phyloP scores from a whole-genome alignment of 495 filamentous ascomycete genomes.

The Entonaema liquescens region DNA sequence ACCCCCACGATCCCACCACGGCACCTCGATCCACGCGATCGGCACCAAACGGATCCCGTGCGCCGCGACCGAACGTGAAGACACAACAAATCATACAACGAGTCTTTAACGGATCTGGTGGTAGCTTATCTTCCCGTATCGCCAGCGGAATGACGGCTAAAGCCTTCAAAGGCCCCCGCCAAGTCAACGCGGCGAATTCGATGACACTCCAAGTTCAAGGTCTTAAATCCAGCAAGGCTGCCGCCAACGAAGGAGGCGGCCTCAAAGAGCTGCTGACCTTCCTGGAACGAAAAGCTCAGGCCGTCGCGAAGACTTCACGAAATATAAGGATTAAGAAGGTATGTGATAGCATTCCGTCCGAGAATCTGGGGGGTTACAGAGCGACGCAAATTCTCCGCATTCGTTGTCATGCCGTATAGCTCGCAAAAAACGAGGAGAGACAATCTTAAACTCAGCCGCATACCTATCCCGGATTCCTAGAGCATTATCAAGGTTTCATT shows the following conservation, averaged over 20 bases:
- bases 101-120: slow-evolving; percentile 47
- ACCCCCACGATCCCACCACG: slow-evolving; percentile 28
- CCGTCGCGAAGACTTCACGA: slow-evolving; percentile 60
- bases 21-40: slow-evolving; percentile 27
- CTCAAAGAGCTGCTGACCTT: slow-evolving; percentile 75
- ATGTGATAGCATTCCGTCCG: slow-evolving; percentile 62
- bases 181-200: slow-evolving; percentile 30
- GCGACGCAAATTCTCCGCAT: slow-evolving; percentile 49
- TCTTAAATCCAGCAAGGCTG: slow-evolving; percentile 79
- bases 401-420: slow-evolving; percentile 62
- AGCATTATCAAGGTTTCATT: slow-evolving; percentile 59
- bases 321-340: slow-evolving; percentile 83
- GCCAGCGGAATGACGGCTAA: slow-evolving; percentile 30
- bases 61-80: slow-evolving; percentile 46
- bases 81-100: slow-evolving; percentile 46
- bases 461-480: slow-evolving; percentile 51
- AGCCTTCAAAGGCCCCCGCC: slow-evolving; percentile 19
- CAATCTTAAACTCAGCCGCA: slow-evolving; percentile 45
- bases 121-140: slow-evolving; percentile 31
- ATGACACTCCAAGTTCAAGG: slow-evolving; percentile 68
- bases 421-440: slow-evolving; percentile 60
- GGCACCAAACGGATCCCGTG: slow-evolving; percentile 42
- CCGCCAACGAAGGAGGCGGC: slow-evolving; percentile 73
- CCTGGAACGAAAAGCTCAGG: slow-evolving; percentile 79
- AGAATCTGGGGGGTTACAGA: slow-evolving; percentile 53